Base-by-base conservation (phyloP, 768 basidiomycete species). In the Lentinula boryana region DNA sequence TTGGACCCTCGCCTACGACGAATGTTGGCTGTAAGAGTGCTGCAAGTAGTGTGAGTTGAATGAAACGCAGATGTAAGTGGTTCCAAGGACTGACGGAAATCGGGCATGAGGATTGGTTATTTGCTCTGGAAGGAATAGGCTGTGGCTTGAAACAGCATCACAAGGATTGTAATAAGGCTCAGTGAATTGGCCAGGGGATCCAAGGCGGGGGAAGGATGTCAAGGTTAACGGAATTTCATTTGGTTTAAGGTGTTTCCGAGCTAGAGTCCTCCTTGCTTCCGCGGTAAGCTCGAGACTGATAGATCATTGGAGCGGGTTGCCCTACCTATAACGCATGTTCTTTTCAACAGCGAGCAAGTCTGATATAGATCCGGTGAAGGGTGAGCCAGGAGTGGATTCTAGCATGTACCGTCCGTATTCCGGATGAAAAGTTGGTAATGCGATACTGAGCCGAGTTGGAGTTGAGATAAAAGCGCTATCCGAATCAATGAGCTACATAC, bases 401-500 rank as follows among this genome's bases (percentile, higher is more conserved):
- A 99, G 82, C 97, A 99, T 99, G 77, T 92, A 98, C 41, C 95
- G 84, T 43, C 97, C 97, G 76, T 98, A 99, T 74, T 99, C 97
- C 16, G 96, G 96, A 70, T 98, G 97, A 69, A 95, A 98, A 12
- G 88, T 90, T 2, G 97, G 97, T 27, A 93, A 83, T 2, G 86
- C 79, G 48, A 86, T 76, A 40, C 89, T 93, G 62, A 40, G 51
- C 53, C 31, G 6, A 15, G n/a, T 33, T 40, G 59, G 53, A 38
- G 53, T 7, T 52, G 38, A 56, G 46, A 32, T 56, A 27, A 46
- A 51, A 43, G 35, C 32, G 10, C 21, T 40, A 52, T 3, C 15
- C 15, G 13, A 12, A 38, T 38, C 5, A 13, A 8, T 38, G 5
- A 38, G 46, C 32, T 60, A 58, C 86, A 66, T 71, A 89, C 88